phyloP scores from a whole-genome alignment of 2,329 filamentous ascomycete genomes.

The Aspergillus sergii region DNA sequence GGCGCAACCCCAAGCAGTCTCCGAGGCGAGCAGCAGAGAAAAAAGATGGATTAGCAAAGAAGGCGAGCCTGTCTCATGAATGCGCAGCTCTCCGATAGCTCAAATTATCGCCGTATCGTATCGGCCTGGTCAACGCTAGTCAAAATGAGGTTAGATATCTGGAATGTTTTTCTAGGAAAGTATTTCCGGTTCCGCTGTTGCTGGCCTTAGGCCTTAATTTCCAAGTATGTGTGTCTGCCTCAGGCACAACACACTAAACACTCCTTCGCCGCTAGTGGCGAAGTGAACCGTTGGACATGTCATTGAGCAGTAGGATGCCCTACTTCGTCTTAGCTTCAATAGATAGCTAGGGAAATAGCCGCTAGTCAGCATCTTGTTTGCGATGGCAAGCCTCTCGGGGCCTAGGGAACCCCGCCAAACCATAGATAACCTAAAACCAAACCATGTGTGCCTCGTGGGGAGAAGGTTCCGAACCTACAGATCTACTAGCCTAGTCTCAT shows the following conservation, averaged over 20 bases:
- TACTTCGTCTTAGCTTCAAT: constrained; percentile 6
- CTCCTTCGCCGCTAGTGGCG: constrained; percentile 3
- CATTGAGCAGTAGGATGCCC: not conserved
- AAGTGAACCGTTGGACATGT: constrained; percentile 1
- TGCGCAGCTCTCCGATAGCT: not conserved
- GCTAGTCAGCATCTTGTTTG: constrained; percentile 12
- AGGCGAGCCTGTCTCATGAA: not conserved
- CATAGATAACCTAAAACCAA: constrained; percentile 13
- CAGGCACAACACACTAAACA: not conserved
- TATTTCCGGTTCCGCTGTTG: constrained; percentile 5
- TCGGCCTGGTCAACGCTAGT: constrained; percentile 4
- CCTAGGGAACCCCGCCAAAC: constrained; percentile 9
- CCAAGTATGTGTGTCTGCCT: not conserved
- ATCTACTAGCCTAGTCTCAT: constrained; percentile 8
- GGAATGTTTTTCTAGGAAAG: not conserved
- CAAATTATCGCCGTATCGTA: constrained; percentile 7
- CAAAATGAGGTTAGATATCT: constrained; percentile 3
- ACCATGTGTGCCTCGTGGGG: constrained; percentile 1
- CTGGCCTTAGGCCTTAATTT: constrained; percentile 5
- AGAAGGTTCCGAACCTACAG: constrained; percentile 6
- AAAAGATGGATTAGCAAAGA: not conserved
- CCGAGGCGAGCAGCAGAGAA: not conserved
- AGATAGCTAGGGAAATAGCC: constrained; percentile 7
- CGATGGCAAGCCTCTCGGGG: not conserved
- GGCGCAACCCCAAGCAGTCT: not conserved